Evolutionary conservation across 1,284 basidiomycete genomes (phyloP).

Genomic region (Puccinia coronata): DNA sequence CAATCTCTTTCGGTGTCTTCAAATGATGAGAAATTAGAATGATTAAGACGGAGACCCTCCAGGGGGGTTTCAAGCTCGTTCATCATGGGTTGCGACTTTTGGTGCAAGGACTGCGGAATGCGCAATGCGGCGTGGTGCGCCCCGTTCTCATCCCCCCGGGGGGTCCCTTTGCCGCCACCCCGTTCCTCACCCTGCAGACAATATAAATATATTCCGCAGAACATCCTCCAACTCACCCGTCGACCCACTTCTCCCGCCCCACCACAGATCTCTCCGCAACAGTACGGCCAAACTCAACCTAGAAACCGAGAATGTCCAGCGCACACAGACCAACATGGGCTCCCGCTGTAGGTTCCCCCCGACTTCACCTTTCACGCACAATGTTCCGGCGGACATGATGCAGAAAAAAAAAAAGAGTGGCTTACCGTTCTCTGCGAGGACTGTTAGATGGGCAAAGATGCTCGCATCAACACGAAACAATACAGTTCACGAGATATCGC

Average conservation of each 20-base stretch:
- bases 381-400: background rate
- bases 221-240: background rate
- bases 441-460: conserved; percentile 53
- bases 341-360: conserved; percentile 52
- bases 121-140: no score
- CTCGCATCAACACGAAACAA: conserved; percentile 52
- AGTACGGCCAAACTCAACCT: background rate
- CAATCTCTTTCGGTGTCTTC: no score
- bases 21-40: no score
- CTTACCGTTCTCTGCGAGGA: background rate
- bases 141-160: background rate
- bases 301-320: conserved; percentile 51
- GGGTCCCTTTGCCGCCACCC: background rate
- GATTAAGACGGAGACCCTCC: no score
- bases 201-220: background rate
- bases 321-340: conserved; percentile 56
- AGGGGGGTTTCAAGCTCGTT: no score
- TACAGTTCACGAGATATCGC: conserved; percentile 82
- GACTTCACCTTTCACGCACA: background rate
- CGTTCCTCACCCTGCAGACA: no score
- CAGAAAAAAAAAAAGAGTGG: background rate
- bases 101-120: no score
- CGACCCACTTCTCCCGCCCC: background rate
- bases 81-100: no score
- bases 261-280: background rate